Evolutionary conservation across 2,329 filamentous ascomycete genomes (phyloP).

Genomic region (Venturia asperata): DNA sequence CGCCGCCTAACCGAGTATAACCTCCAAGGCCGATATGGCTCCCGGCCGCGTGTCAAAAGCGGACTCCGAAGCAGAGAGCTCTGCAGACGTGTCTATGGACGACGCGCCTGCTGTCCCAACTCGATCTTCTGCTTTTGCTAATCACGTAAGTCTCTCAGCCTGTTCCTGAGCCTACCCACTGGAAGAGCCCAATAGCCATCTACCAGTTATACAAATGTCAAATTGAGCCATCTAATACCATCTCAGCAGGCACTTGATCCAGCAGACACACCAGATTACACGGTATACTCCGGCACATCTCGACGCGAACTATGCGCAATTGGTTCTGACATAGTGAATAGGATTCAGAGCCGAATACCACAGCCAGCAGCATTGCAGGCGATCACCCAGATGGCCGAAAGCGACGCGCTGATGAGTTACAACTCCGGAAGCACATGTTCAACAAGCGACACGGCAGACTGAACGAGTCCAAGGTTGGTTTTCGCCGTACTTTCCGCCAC

Average conservation of each 20-base stretch:
- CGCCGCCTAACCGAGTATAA: background rate
- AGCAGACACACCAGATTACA: conserved; percentile 57
- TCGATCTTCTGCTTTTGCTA: conserved; percentile 10
- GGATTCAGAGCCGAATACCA: conserved; percentile 60
- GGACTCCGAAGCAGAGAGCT: conserved; percentile 17
- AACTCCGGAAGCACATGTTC: conserved; percentile 84
- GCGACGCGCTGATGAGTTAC: conserved; percentile 76
- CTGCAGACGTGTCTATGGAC: conserved; percentile 18
- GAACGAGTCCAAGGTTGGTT: conserved; percentile 78
- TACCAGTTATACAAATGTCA: background rate
- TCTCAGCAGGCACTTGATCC: conserved; percentile 35
- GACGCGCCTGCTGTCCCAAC: conserved; percentile 15
- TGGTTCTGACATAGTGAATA: conserved; percentile 25
- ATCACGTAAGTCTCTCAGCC: conserved; percentile 19
- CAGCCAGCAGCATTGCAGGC: conserved; percentile 77
- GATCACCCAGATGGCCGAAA: conserved; percentile 75
- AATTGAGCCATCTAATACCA: background rate
- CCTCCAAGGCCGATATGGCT: conserved; percentile 15
- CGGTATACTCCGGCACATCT: conserved; percentile 34
- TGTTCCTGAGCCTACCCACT: conserved; percentile 14
- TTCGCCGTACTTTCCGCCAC: background rate
- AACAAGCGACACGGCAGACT: conserved; percentile 91
- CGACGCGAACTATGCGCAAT: conserved; percentile 13
- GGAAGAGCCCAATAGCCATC: background rate
- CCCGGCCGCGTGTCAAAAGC: conserved; percentile 17